Percentiles rank a stretch among this genome's conserved stretches.
These are phyloP conservation scores for Fraxinus americana DNA, from an alignment of 257 asterid genomes.

Conservation along the genomic window DNA sequence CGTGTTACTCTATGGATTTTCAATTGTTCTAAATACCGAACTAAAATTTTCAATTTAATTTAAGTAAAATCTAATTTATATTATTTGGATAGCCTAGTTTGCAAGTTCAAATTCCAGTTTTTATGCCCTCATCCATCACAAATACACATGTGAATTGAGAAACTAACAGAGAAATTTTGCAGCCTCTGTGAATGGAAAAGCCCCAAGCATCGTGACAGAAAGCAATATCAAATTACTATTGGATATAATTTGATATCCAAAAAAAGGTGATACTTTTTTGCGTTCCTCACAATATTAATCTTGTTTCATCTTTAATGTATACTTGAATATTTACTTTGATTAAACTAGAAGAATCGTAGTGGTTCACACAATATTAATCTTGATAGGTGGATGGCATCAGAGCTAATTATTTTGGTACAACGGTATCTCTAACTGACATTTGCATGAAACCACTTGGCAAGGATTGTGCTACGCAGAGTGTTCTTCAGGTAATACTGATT, in stretches of 20 bases:
- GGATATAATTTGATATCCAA: constrained; percentile 85
- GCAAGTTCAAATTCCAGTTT: background rate
- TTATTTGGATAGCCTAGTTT: background rate
- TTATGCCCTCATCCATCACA: background rate
- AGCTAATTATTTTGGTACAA: constrained; percentile 78
- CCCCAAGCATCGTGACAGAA: constrained; percentile 82
- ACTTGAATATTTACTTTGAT: background rate
- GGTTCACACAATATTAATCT: constrained; percentile 21
- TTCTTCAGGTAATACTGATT: constrained; percentile 72
- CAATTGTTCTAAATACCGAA: background rate
- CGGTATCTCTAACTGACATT: constrained; percentile 82
- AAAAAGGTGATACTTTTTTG: constrained; percentile 55
- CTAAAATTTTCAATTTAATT: background rate
- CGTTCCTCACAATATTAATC: background rate
- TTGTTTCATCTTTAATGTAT: background rate
- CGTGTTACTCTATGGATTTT: background rate
- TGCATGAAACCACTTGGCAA: constrained; percentile 98
- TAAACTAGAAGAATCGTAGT: constrained; percentile 10
- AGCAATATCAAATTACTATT: constrained; percentile 81
- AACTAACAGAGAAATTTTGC: constrained; percentile 42
- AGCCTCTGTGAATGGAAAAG: constrained; percentile 63
- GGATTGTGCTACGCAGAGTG: constrained; percentile 96
- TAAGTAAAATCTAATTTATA: too few species aligned
- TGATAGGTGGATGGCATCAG: constrained; percentile 85
- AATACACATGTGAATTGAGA: constrained; percentile 7